Conservation (phyloP, 208 protist genomes). For the Trypanosoma conorhini region DNA sequence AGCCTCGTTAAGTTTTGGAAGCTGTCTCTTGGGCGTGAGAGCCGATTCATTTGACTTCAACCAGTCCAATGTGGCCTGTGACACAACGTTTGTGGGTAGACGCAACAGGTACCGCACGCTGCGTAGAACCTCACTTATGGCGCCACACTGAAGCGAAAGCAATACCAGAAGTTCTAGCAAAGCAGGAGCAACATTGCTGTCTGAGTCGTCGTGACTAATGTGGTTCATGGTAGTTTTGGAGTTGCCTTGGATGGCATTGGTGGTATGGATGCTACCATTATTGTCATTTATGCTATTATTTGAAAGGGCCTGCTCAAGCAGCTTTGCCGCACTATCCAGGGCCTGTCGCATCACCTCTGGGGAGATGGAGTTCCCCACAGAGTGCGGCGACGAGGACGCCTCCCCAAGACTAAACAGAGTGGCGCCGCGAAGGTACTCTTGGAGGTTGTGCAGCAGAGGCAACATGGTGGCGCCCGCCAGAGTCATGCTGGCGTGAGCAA, state of each 20-base stretch:
- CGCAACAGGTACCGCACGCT: slow-evolving; percentile 65
- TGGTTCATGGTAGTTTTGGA: background rate
- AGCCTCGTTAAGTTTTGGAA: slow-evolving; percentile 56
- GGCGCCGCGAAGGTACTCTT: slow-evolving; percentile 70
- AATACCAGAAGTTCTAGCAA: slow-evolving; percentile 73
- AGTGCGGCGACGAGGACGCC: slow-evolving; percentile 10
- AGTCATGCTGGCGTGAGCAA: slow-evolving; percentile 38
- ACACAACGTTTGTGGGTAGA: slow-evolving; percentile 32
- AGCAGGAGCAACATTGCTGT: slow-evolving; percentile 19
- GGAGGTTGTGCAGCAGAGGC: slow-evolving; percentile 64
- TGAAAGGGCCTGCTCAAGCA: slow-evolving; percentile 38
- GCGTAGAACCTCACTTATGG: slow-evolving; percentile 71
- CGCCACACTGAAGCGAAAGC: slow-evolving; percentile 71
- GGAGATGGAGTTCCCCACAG: slow-evolving; percentile 32
- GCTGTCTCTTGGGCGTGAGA: slow-evolving; percentile 42
- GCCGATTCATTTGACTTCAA: slow-evolving; percentile 38
- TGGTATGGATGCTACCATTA: background rate
- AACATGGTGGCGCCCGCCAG: slow-evolving; percentile 31
- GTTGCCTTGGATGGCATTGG: background rate
- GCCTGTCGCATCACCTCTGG: slow-evolving; percentile 64
- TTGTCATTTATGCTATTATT: background rate
- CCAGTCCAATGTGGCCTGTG: slow-evolving; percentile 47
- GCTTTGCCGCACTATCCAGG: slow-evolving; percentile 45
- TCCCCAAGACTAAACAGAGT: slow-evolving; percentile 72
- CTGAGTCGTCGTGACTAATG: background rate